Evolutionary conservation across 176 grass and related monocot genomes (phyloP).

Genomic region (Musa itinerans): DNA sequence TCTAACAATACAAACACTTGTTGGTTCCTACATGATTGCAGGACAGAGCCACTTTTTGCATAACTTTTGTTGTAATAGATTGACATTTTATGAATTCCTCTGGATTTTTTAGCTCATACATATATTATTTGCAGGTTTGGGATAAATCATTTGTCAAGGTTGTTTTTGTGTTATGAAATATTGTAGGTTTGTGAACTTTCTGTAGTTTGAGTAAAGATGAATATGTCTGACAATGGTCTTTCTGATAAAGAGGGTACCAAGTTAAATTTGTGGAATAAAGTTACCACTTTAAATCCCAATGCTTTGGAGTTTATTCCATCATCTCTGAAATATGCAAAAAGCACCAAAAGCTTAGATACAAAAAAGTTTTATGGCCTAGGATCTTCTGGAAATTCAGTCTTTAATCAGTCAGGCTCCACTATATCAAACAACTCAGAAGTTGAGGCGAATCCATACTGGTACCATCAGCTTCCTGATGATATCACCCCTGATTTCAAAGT

Average conservation of each 20-base stretch:
- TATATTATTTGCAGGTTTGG: slow-evolving; percentile 27
- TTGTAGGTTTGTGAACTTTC: neutral
- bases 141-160: slow-evolving; percentile 16
- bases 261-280: slow-evolving; percentile 51
- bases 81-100: neutral
- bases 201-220: slow-evolving; percentile 25
- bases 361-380: slow-evolving; percentile 20
- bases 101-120: slow-evolving; percentile 1
- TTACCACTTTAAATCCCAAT: slow-evolving; percentile 76
- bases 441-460: slow-evolving; percentile 74
- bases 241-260: slow-evolving; percentile 42
- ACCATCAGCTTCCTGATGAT: slow-evolving; percentile 84
- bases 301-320: slow-evolving; percentile 92
- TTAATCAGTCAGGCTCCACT: slow-evolving; percentile 38
- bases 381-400: slow-evolving; percentile 34
- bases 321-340: slow-evolving; percentile 55
- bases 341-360: slow-evolving; percentile 39
- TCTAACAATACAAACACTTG: neutral
- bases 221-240: slow-evolving; percentile 21
- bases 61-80: neutral
- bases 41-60: neutral
- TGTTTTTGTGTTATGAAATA: slow-evolving; percentile 5
- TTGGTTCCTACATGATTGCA: neutral
- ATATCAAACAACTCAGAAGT: slow-evolving; percentile 58
- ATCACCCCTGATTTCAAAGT: slow-evolving; percentile 83